Evolutionary conservation across 768 basidiomycete genomes (phyloP), one percentile per base, ranked within the genome.

Genomic region (Pulveroboletus sp.): DNA sequence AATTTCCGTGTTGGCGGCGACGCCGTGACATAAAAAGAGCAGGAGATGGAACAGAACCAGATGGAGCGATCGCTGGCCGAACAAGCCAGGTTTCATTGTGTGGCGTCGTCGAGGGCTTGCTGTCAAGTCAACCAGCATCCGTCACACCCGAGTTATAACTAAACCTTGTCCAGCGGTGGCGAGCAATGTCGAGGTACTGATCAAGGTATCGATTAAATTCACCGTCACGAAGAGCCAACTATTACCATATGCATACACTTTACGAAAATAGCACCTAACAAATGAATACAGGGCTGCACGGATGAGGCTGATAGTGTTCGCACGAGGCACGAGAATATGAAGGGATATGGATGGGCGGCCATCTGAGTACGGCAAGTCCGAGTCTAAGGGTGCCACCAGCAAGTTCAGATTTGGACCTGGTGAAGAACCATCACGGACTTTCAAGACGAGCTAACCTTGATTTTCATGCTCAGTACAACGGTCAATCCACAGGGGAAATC

Each of bases 1-100:
- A 57, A 86, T 84, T 68, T 86, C 82, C 30, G 84, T 86, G 64
- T 86, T 84, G 19, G 76, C 81, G 43, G 67, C 56, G 27, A 54
- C 68, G 32, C 46, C 40, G 50, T 68, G 63, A 56, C 58, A 64
- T 54, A 61, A 52, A 37, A 62, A 43, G 41, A 27, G 51, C 2
- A 67, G 37, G 27, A 55, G 22, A 45, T 19, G 37, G 23, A 48
- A 37, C 26, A 57, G 53, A 50, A 45, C 38, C 30, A 58, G 53
- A 50, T 45, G 43, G 34, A 56, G 49, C 24, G 56, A 51, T 53
- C 49, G 56, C 37, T 32, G 48, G 46, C 24, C 23, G 46, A 43
- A 32, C 54, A 9, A 45, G 48, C 42, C 39, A 43, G 34, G 27
- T 13, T 50, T 63, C 58, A 62, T 29, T 29, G 27, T 58, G 44